Conservation (phyloP, 495 filamentous ascomycete species). For the Lineolata rhizophorae region DNA sequence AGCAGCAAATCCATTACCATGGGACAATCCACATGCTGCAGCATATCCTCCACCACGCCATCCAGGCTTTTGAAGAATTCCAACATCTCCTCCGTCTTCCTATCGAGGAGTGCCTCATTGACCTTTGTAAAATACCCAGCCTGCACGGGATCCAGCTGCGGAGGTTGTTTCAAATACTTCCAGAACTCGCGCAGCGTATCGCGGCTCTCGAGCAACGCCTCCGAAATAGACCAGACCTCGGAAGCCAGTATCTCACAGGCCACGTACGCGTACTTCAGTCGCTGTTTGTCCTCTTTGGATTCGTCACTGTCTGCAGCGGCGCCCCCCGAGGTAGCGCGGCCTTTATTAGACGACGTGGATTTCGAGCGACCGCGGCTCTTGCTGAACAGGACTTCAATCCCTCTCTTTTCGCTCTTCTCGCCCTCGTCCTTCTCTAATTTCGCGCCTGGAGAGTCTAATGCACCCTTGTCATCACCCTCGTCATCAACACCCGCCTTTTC, state of each 20-base stretch:
- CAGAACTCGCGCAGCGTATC: constrained; percentile 64
- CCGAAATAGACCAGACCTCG: constrained; percentile 88
- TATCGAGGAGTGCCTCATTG: constrained; percentile 87
- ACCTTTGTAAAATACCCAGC: constrained; percentile 98
- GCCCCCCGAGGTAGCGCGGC: too few species aligned
- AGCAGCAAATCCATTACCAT: constrained; percentile 97
- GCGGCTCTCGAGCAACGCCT: constrained; percentile 72
- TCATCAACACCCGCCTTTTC: constrained; percentile 7
- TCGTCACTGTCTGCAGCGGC: constrained; percentile 13
- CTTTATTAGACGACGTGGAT: constrained; percentile 12
- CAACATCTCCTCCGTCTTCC: constrained; percentile 94
- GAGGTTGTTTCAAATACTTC: constrained; percentile 58
- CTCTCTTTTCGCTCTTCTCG: too few species aligned
- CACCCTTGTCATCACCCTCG: constrained; percentile 4
- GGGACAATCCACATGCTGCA: constrained; percentile 89
- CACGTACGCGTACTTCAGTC: constrained; percentile 77
- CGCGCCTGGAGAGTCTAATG: constrained; percentile 10
- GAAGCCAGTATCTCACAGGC: constrained; percentile 86
- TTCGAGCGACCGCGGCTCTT: constrained; percentile 12
- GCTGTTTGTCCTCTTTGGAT: constrained; percentile 47
- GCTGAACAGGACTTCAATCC: too few species aligned
- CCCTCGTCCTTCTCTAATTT: too few species aligned
- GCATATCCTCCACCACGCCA: constrained; percentile 58
- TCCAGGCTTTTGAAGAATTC: constrained; percentile 66
- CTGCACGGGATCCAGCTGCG: constrained; percentile 75